Percentiles rank a stretch among this genome's conserved stretches.
These are phyloP conservation scores for Neurospora sp. DNA, from an alignment of 495 filamentous ascomycete genomes.

Conservation along the genomic window DNA sequence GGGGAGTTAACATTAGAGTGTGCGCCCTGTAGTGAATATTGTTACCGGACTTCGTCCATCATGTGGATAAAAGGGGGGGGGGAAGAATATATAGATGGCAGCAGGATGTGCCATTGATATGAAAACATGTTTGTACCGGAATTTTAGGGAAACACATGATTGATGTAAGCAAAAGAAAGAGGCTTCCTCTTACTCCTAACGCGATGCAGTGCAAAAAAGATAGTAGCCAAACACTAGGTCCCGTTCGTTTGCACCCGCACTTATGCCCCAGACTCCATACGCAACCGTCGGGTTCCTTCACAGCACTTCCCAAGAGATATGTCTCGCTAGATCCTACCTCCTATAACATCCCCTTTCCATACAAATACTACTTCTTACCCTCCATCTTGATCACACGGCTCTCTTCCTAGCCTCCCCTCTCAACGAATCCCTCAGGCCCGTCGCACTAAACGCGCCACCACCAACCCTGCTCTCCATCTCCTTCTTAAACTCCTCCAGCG, in stretches of 20 bases:
- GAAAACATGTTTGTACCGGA: neutral
- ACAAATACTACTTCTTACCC: neutral
- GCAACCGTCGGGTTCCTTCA: neutral
- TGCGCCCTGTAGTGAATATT: too few species aligned
- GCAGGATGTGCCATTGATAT: neutral
- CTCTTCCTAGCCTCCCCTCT: neutral
- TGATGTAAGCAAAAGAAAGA: neutral
- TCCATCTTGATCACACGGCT: neutral
- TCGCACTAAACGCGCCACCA: conserved; percentile 27
- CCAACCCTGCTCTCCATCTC: conserved; percentile 39
- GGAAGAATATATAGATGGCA: neutral
- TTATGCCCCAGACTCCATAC: neutral
- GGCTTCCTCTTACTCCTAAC: neutral
- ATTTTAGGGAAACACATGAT: neutral
- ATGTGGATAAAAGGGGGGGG: neutral
- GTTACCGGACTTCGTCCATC: neutral
- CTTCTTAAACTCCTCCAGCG: conserved; percentile 59
- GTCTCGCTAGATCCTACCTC: neutral
- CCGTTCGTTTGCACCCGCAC: neutral
- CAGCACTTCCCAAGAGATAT: neutral
- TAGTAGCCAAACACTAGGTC: neutral
- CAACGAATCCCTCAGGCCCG: neutral
- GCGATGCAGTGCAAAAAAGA: neutral
- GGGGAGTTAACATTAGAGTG: too few species aligned
- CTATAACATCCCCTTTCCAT: neutral